Conservation (phyloP, 2,329 filamentous ascomycete genomes). For the Scedosporium apiospermum region DNA sequence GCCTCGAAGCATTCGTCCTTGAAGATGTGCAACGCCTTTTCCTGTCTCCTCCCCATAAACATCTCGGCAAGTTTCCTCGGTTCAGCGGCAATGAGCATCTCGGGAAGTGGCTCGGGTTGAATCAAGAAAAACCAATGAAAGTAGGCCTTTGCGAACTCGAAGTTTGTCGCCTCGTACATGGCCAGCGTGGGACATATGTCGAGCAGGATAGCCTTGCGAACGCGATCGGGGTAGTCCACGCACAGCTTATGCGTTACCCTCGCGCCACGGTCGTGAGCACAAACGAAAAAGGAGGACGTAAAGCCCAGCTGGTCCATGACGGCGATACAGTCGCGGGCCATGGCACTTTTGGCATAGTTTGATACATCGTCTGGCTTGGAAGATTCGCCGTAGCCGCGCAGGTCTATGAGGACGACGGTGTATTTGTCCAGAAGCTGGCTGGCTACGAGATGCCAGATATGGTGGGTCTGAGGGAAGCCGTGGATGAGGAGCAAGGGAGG, state of each 20-base stretch:
- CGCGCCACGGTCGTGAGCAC: slow-evolving; percentile 48
- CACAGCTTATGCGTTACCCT: slow-evolving; percentile 44
- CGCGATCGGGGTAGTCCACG: slow-evolving; percentile 32
- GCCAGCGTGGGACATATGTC: slow-evolving; percentile 46
- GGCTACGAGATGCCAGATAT: slow-evolving; percentile 41
- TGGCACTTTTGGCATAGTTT: slow-evolving; percentile 36
- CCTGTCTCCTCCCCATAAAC: slow-evolving; percentile 31
- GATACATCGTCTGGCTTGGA: slow-evolving; percentile 29
- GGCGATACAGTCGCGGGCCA: slow-evolving; percentile 35
- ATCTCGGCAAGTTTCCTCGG: slow-evolving; percentile 29
- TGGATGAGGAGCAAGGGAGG: slow-evolving; percentile 38
- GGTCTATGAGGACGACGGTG: slow-evolving; percentile 35
- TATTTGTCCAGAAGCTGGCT: slow-evolving; percentile 27
- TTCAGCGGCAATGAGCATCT: slow-evolving; percentile 30
- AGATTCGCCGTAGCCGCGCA: slow-evolving; percentile 41
- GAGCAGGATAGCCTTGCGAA: slow-evolving; percentile 33
- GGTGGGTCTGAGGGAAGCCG: slow-evolving; percentile 41
- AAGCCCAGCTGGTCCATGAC: slow-evolving; percentile 35
- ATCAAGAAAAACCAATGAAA: slow-evolving; percentile 53
- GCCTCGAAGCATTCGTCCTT: slow-evolving; percentile 23
- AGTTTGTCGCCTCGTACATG: slow-evolving; percentile 37
- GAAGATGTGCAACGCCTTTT: slow-evolving; percentile 23
- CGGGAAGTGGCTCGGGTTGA: slow-evolving; percentile 39
- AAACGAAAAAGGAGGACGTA: slow-evolving; percentile 31
- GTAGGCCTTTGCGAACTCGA: slow-evolving; percentile 36